Base-by-base conservation (phyloP, 164 flowering plant genomes). In the Aristolochia fimbriata region DNA sequence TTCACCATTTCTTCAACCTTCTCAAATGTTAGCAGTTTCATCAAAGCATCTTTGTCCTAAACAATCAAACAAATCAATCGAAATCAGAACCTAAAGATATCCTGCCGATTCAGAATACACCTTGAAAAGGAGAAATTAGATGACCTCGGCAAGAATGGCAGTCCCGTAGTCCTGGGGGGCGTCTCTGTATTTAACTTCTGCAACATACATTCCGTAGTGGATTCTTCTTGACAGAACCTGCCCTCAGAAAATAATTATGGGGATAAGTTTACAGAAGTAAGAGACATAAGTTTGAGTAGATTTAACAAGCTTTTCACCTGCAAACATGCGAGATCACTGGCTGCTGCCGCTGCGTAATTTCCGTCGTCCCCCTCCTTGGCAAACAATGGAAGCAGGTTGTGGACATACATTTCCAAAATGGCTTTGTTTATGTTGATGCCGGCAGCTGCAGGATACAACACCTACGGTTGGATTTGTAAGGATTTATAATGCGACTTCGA, bases 201-300 rank as follows among this genome's bases (percentile, higher is more conserved):
- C 99, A 22, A 93, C 99, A 62, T 76, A 86, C 73, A 91, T 83
- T 13, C 99, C 97, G 53, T 74, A 85, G 66, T 93, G 97, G 60
- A 93, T 90, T 63, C 99, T 86, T 67, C 83, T 80, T 12, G 99
- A 86, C 19, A 93, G 71, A 37, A 88, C 95, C 99, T 93, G 75
- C 21, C 46, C 65, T 49, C 52, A 56, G 37, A 31, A 27, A 31
- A 47, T 46, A 55, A 27, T 56, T 53, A 31, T 24, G 4, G 2
- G 13, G 31, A 19, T 20, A 56, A 31, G 20, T 20, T 27, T 27
- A 27, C 7, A 17, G 20, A 22, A 15, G 12, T 2, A 21, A 30
- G 51, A 5, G 17, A 14, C 31, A 23, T 15, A 62, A 58, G 27
- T 37, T 5, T 3, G 11, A 37, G 5, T 27, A 37, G 15, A 52